These are phyloP conservation scores for Plasmodium malariae DNA, from an alignment of 169 alveolate genomes.

Conservation along the genomic window DNA sequence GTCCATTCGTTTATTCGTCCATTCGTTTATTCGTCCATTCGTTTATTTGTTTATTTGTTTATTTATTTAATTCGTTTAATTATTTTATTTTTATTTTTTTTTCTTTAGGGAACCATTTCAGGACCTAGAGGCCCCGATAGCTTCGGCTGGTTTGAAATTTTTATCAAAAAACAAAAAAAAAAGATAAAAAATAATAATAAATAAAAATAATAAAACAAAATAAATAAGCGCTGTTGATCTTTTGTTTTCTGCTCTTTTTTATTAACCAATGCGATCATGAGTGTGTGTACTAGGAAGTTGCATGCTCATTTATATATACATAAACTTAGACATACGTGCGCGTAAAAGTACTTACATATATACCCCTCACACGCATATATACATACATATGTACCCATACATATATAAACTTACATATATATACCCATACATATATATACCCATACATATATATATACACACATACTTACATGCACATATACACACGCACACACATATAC, in stretches of 20 bases:
- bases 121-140: constrained; percentile 40
- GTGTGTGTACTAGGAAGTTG: too few relatives aligned
- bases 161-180: background rate
- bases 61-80: background rate
- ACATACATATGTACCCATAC: background rate
- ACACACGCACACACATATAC: background rate
- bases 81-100: constrained; percentile 12
- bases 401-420: background rate
- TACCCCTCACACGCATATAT: too few relatives aligned
- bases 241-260: too few relatives aligned
- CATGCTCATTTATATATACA: too few relatives aligned
- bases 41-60: background rate
- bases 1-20: too few relatives aligned
- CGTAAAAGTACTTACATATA: too few relatives aligned
- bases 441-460: background rate
- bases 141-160: constrained; percentile 39
- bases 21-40: background rate
- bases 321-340: too few relatives aligned
- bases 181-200: background rate
- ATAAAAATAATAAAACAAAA: background rate
- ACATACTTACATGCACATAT: background rate
- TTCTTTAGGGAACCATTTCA: constrained; percentile 24
- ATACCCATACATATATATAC: background rate
- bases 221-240: too few relatives aligned
- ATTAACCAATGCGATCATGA: too few relatives aligned